phyloP scores from a whole-genome alignment of 805 yeast species.

The Pichia pseudocactophila region DNA sequence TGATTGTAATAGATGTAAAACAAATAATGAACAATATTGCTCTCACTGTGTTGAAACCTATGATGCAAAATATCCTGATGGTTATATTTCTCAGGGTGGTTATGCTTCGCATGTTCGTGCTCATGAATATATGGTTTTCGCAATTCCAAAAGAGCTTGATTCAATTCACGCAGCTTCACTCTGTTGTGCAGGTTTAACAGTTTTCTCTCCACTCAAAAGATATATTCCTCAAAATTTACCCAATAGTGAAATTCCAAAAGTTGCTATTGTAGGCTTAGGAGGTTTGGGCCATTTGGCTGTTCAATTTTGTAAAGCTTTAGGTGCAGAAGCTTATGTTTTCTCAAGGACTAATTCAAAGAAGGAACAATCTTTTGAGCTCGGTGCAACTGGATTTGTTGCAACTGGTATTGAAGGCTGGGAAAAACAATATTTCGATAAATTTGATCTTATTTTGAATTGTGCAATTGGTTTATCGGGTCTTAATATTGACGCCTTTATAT shows the following conservation, averaged over 20 bases:
- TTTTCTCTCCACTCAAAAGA: constrained; percentile 40
- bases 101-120: constrained; percentile 41
- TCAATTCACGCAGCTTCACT: constrained; percentile 38
- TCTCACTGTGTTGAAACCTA: constrained; percentile 33
- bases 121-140: constrained; percentile 37
- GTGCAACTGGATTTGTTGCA: constrained; percentile 36
- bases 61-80: constrained; percentile 30
- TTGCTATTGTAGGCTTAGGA: constrained; percentile 38
- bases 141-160: constrained; percentile 36
- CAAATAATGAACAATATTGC: constrained; percentile 40
- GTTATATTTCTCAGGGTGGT: constrained; percentile 34
- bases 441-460: constrained; percentile 35
- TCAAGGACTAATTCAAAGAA: constrained; percentile 34
- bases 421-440: constrained; percentile 23
- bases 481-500: constrained; percentile 28
- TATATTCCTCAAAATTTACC: constrained; percentile 24
- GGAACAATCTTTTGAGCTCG: constrained; percentile 32
- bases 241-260: constrained; percentile 27
- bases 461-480: constrained; percentile 33
- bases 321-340: constrained; percentile 37
- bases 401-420: constrained; percentile 39
- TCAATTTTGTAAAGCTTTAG: constrained; percentile 36
- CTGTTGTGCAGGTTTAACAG: constrained; percentile 46
- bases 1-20: constrained; percentile 29
- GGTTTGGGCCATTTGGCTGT: constrained; percentile 42